Conservation (phyloP, 768 basidiomycete genomes). For the Leccinum obscurum region DNA sequence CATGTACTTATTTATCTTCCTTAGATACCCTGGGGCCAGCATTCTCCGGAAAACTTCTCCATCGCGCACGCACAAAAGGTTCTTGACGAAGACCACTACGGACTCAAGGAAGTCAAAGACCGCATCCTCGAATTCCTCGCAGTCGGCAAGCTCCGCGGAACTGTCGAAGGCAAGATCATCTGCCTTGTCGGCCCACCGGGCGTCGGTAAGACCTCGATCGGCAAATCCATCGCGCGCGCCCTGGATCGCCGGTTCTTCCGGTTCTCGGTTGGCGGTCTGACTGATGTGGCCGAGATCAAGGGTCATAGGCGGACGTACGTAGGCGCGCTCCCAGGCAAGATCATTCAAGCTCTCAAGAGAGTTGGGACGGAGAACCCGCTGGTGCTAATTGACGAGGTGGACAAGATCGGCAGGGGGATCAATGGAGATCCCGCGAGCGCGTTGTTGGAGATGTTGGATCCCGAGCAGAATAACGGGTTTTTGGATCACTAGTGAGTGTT, state of each 20-base stretch:
- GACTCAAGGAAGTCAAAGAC: conserved; percentile 87
- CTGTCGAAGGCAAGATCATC: conserved; percentile 96
- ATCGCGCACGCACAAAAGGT: conserved; percentile 79
- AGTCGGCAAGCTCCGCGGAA: conserved; percentile 91
- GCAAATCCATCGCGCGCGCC: conserved; percentile 91
- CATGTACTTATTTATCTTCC: conserved; percentile 6
- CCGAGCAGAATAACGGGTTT: conserved; percentile 94
- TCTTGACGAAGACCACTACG: conserved; percentile 95
- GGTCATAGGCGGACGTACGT: conserved; percentile 98
- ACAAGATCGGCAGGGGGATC: conserved; percentile 89
- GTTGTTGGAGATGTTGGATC: conserved; percentile 89
- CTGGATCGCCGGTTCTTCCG: conserved; percentile 92
- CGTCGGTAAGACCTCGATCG: conserved; percentile 96
- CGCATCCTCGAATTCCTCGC: conserved; percentile 96
- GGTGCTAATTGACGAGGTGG: conserved; percentile 93
- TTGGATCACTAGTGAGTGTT: conserved; percentile 86
- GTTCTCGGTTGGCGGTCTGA: conserved; percentile 94
- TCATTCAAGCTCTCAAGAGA: conserved; percentile 90
- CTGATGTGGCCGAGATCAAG: conserved; percentile 99
- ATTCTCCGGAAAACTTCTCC: conserved; percentile 91
- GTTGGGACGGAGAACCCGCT: conserved; percentile 94
- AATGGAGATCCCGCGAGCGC: conserved; percentile 94
- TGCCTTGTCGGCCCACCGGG: conserved; percentile 96
- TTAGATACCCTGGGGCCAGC: conserved; percentile 94
- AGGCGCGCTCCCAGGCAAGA: conserved; percentile 91